Base-by-base conservation (phyloP, 2,329 filamentous ascomycete species). In the Aspergillus hortae region DNA sequence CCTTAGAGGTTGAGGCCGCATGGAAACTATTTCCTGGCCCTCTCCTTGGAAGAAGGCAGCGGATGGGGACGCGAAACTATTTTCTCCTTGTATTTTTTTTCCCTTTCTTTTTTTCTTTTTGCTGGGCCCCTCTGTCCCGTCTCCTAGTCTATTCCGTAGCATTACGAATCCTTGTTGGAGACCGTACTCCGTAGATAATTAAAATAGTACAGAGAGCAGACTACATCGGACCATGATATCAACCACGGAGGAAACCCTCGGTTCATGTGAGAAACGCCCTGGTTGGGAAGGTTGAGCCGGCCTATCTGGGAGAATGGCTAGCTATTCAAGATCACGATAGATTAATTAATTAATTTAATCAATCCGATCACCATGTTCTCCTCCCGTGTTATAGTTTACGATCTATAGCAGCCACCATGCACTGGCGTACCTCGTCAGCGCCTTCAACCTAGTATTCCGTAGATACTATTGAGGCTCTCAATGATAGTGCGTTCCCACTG, bases 241-340 rank as follows among this genome's bases (percentile, higher is more conserved):
- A 30, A 30, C 27, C 2, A 42, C 7, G 40, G 40, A 21, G 40
- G 9, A 19, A 2, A n/a, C 44, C 49, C 49, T 52, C 49, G 49
- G 49, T 52, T 47, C 49, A 52, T 52, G 49, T 52, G 49, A 52
- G 49, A 52, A 44, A n/a, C 21, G 19, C 25, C 23, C 15, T 32
- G 23, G 25, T 36, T 19, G 7, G 35, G 46, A 40, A 23, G 32
- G 23, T 35, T 36, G 7, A 17, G 11, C 35, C 35, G 14, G 14
- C 7, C 27, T 30, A 7, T 30, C 27, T 30, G 27, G 27, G 11
- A 30, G 25, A 30, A 30, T 30, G 27, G 10, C 27, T 30, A 10
- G 5, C 23, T 30, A 11, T 10, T 30, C 6, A 30, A 30, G 27
- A 30, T 30, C 27, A 30, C 27, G 27, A 30, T 11, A 30, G 27